Base-by-base conservation (phyloP, 225 moss, liverwort and hornwort species). In the Anthoceros angustus region DNA sequence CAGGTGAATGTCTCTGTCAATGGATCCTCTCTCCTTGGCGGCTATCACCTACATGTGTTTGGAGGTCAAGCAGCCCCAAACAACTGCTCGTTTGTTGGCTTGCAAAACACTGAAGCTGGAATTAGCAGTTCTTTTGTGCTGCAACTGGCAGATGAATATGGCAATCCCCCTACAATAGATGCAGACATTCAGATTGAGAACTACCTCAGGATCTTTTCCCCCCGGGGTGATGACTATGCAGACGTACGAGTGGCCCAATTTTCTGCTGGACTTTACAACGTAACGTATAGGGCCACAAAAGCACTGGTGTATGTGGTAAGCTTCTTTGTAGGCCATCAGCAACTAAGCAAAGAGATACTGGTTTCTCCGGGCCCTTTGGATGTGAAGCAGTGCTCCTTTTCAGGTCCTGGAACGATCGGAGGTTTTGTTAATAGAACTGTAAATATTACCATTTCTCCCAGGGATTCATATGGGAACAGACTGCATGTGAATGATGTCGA, bases 1-100 rank as follows among this genome's bases (percentile, higher is more conserved):
- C 55, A 55, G 55, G 55, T 55, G 55, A 55, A 55, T 55, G 55
- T 55, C 55, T 55, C 55, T 23, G 10, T 55, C 55, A 55, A 55
- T 15, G 55, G 55, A 6, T 9, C 8, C 12, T 23, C 18, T 5
- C 14, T 55, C 14, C 55, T 55, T 55, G 55, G 55, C 14, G 55
- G 55, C 7, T 55, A 55, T 23, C 55, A 55, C n/a, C 55, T 55
- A 1, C 55, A 55, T 15, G 55, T 55, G 55, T 7, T 55, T 55
- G 55, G 55, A 15, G 55, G 55, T 55, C 55, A 18, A 9, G 55
- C 23, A 23, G 55, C 12, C 5, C 55, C 55, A 55, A 23, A 55
- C 18, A 55, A 55, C 55, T 55, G 55, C 14, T 55, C 55, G 1
- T 55, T 55, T 23, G 23, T 55, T 8, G 55, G 55, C 1, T 5